Percentiles rank a stretch among this genome's conserved stretches.
Evolutionary conservation across 2,329 filamentous ascomycete genomes (phyloP).

Genomic region (Verticillium isaacii): DNA sequence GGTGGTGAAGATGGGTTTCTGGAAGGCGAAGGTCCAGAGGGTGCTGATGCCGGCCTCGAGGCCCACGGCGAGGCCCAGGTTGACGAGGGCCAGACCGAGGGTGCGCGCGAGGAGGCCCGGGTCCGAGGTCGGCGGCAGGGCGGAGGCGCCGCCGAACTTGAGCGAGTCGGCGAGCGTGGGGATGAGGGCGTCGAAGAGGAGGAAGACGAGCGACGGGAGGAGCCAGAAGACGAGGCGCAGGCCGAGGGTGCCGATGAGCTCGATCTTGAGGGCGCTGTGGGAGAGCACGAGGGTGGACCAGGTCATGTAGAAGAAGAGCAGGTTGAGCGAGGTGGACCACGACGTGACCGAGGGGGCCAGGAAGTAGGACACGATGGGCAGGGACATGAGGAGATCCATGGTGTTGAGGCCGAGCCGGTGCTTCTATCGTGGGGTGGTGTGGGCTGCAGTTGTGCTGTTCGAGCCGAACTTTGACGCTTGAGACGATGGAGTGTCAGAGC

Average conservation of each 20-base stretch:
- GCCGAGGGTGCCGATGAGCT: conserved; percentile 65
- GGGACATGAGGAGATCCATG: conserved; percentile 65
- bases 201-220: conserved; percentile 66
- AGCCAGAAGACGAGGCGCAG: conserved; percentile 68
- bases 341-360: conserved; percentile 57
- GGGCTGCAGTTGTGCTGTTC: too few species aligned
- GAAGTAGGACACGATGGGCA: conserved; percentile 68
- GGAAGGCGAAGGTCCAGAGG: conserved; percentile 26
- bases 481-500: too few species aligned
- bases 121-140: conserved; percentile 40
- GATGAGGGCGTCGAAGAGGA: conserved; percentile 65
- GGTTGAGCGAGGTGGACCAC: conserved; percentile 74
- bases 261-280: conserved; percentile 69
- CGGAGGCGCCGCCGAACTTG: conserved; percentile 58
- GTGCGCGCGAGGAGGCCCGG: conserved; percentile 26
- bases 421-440: background rate
- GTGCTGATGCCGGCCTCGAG: conserved; percentile 37
- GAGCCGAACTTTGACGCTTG: too few species aligned
- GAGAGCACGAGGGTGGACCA: conserved; percentile 81
- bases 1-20: conserved; percentile 39
- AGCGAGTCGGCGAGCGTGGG: conserved; percentile 65
- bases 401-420: conserved; percentile 7
- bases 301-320: conserved; percentile 86
- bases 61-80: conserved; percentile 37
- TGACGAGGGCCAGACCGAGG: conserved; percentile 37